Conservation (phyloP, 139 green algal species). For the Klebsormidium nitens region DNA sequence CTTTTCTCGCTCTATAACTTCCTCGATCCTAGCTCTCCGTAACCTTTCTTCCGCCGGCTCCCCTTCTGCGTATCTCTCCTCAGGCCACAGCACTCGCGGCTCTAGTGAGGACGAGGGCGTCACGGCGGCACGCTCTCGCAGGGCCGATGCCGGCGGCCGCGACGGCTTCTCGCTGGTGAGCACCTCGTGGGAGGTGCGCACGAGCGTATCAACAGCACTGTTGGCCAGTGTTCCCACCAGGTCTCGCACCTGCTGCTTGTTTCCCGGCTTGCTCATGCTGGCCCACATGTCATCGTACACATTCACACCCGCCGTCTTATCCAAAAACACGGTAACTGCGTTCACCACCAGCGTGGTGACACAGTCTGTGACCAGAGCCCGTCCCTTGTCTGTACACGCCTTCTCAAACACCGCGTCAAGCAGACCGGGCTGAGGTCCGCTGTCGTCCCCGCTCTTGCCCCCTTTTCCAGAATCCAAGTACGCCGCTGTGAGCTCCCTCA, state of each 20-base stretch:
- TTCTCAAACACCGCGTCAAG: not conserved
- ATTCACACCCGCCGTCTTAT: not conserved
- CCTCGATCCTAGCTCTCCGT: too few relatives aligned
- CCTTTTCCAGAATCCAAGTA: not conserved
- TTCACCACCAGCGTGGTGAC: not conserved
- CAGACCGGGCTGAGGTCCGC: not conserved
- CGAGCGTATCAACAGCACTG: not conserved
- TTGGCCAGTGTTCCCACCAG: not conserved
- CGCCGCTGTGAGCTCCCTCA: not conserved
- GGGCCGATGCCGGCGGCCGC: too few relatives aligned
- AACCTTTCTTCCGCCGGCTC: too few relatives aligned
- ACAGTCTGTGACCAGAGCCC: not conserved
- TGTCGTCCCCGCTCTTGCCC: not conserved
- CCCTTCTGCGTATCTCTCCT: too few relatives aligned
- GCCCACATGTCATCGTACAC: not conserved
- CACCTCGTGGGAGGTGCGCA: too few relatives aligned
- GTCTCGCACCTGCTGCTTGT: not conserved
- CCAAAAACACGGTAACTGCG: not conserved
- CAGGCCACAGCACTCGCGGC: too few relatives aligned
- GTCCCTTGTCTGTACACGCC: not conserved
- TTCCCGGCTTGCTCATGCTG: not conserved
- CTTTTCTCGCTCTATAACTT: too few relatives aligned
- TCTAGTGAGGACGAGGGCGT: too few relatives aligned
- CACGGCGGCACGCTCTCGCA: too few relatives aligned
- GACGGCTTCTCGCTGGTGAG: too few relatives aligned